Conservation (phyloP, 2,329 filamentous ascomycete genomes). For the Trichoderma polysporum region DNA sequence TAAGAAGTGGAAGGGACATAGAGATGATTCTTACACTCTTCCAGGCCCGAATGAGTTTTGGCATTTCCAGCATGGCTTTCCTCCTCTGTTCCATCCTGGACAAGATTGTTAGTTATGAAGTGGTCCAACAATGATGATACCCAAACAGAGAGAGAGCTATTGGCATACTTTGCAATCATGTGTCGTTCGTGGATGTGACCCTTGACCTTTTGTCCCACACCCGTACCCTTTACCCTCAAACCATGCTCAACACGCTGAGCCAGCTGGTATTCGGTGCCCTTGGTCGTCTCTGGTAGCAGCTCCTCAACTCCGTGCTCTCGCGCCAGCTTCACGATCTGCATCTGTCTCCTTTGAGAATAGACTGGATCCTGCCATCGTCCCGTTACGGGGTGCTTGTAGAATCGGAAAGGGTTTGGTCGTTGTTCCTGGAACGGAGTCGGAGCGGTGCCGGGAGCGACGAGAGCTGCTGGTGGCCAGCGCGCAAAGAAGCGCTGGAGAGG, state of each 20-base stretch:
- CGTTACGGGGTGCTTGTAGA: conserved; percentile 74
- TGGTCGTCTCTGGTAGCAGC: conserved; percentile 72
- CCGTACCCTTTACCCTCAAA: conserved; percentile 85
- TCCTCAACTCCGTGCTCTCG: conserved; percentile 75
- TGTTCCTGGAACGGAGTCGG: conserved; percentile 54
- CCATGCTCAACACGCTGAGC: conserved; percentile 74
- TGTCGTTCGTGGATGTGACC: conserved; percentile 90
- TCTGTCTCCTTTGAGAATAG: conserved; percentile 83
- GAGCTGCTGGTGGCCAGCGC: conserved; percentile 74
- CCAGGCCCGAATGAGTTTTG: conserved; percentile 86
- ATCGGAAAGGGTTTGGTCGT: conserved; percentile 76
- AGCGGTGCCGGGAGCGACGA: conserved; percentile 48
- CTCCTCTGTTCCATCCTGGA: conserved; percentile 79
- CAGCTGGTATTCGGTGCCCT: conserved; percentile 71
- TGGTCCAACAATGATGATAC: not conserved
- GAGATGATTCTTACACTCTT: conserved; percentile 66
- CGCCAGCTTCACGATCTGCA: conserved; percentile 86
- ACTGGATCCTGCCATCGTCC: conserved; percentile 81
- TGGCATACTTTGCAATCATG: conserved; percentile 67
- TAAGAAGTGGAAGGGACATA: no score
- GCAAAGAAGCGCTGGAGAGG: conserved; percentile 84
- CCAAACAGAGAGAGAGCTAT: not conserved
- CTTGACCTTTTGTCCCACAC: conserved; percentile 90
- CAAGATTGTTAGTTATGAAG: conserved; percentile 19
- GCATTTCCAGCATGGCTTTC: conserved; percentile 94